Conservation (phyloP, 2,329 filamentous ascomycete genomes). For the Aaosphaeria arxii region DNA sequence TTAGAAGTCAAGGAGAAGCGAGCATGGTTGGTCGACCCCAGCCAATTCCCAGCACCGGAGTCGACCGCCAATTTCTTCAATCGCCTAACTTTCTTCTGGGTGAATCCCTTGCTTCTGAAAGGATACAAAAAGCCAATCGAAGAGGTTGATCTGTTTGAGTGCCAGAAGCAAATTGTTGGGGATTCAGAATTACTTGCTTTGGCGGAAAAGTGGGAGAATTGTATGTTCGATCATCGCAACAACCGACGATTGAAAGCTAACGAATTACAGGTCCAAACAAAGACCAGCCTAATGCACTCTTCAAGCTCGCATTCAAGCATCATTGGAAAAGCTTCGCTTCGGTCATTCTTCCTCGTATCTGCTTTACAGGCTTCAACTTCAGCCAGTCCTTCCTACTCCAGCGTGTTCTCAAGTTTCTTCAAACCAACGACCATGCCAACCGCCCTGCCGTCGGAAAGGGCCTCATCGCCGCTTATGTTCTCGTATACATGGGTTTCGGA, state of each 20-base stretch:
- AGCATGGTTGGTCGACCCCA: slow-evolving; percentile 3
- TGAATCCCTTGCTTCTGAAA: slow-evolving; percentile 10
- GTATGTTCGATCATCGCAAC: not conserved
- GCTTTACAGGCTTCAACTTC: slow-evolving; percentile 10
- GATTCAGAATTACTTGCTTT: slow-evolving; percentile 7
- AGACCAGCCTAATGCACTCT: slow-evolving; percentile 4
- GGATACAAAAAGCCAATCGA: slow-evolving; percentile 9
- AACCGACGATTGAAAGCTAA: not conserved
- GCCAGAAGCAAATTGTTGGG: slow-evolving; percentile 8
- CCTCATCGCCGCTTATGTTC: slow-evolving; percentile 9
- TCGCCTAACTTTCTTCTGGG: slow-evolving; percentile 12
- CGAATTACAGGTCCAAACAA: slow-evolving; percentile 3
- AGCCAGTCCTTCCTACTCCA: slow-evolving; percentile 11
- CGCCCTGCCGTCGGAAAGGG: slow-evolving; percentile 8
- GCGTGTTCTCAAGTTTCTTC: slow-evolving; percentile 6
- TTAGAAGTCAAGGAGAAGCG: slow-evolving; percentile 12
- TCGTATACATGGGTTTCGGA: slow-evolving; percentile 10
- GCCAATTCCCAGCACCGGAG: slow-evolving; percentile 8
- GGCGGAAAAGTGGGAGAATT: slow-evolving; percentile 10
- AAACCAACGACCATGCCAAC: slow-evolving; percentile 7
- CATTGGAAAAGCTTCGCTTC: slow-evolving; percentile 9
- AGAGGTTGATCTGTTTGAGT: slow-evolving; percentile 7
- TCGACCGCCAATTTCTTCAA: slow-evolving; percentile 12
- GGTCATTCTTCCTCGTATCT: slow-evolving; percentile 8
- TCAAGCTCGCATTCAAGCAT: slow-evolving; percentile 9